Conservation (phyloP, 495 filamentous ascomycete species). For the Aspergillus diversus region DNA sequence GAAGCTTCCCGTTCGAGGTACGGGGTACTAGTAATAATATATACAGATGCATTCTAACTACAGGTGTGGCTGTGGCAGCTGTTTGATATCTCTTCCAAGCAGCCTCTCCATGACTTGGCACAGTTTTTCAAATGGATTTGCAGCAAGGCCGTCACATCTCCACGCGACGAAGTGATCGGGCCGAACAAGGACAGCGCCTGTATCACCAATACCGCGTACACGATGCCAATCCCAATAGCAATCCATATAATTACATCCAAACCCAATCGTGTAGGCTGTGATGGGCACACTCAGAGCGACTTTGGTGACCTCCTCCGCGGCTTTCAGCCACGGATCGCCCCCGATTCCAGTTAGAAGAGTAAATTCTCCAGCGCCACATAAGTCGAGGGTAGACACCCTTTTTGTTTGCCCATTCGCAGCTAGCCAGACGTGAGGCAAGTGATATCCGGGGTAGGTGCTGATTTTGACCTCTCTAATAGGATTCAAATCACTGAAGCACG, state of each 20-base stretch:
- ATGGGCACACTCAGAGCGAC: conserved; percentile 40
- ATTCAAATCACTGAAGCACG: too few relatives aligned
- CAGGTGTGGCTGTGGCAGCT: too few relatives aligned
- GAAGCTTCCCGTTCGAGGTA: too few relatives aligned
- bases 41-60: too few relatives aligned
- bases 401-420: conserved; percentile 38
- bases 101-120: too few relatives aligned
- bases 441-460: conserved; percentile 51
- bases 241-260: conserved; percentile 49
- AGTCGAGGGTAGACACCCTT: conserved; percentile 50
- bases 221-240: conserved; percentile 50
- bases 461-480: conserved; percentile 20
- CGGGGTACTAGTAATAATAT: too few relatives aligned
- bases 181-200: too few relatives aligned
- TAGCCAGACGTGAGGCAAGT: conserved; percentile 57
- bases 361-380: conserved; percentile 53
- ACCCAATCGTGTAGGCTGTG: conserved; percentile 46
- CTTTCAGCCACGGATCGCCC: conserved; percentile 47
- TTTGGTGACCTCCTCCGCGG: conserved; percentile 33
- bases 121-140: too few relatives aligned
- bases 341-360: conserved; percentile 49
- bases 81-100: too few relatives aligned
- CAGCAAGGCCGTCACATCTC: too few relatives aligned
- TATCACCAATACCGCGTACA: conserved; percentile 44
- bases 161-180: too few relatives aligned